Evolutionary conservation across 148 eudicot species (phyloP).

Genomic region (Rhododendron mucronatum): DNA sequence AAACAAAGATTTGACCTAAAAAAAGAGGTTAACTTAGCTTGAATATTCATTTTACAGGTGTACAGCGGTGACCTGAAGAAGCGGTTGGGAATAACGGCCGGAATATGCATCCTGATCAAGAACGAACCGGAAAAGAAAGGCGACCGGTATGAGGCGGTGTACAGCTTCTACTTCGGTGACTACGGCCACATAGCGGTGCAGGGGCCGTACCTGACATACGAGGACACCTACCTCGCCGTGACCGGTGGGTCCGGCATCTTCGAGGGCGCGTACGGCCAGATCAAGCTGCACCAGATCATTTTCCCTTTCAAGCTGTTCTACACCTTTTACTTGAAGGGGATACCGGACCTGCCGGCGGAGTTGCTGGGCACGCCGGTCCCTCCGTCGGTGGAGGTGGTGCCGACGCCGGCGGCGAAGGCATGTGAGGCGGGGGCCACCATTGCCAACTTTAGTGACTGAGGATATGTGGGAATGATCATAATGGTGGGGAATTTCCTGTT

Average conservation of each 20-base stretch:
- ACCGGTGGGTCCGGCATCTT: constrained; percentile 81
- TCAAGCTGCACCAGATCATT: constrained; percentile 63
- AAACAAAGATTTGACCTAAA: background rate
- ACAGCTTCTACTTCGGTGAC: constrained; percentile 67
- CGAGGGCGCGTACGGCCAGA: constrained; percentile 68
- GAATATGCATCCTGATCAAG: constrained; percentile 48
- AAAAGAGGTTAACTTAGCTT: background rate
- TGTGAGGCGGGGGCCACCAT: constrained; percentile 44
- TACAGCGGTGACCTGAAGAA: constrained; percentile 60
- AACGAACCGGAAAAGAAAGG: constrained; percentile 55
- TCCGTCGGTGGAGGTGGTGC: constrained; percentile 51
- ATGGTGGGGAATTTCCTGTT: background rate
- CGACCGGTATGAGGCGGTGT: constrained; percentile 60
- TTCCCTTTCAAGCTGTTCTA: constrained; percentile 83
- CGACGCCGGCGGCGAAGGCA: constrained; percentile 60
- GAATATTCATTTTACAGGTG: background rate
- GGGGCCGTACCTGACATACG: constrained; percentile 60
- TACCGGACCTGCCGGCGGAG: constrained; percentile 54
- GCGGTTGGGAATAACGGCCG: constrained; percentile 77
- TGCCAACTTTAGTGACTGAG: constrained; percentile 39
- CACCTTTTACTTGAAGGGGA: constrained; percentile 70
- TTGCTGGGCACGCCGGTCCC: constrained; percentile 48
- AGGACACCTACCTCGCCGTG: constrained; percentile 59
- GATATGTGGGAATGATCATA: background rate
- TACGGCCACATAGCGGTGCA: constrained; percentile 59